Evolutionary conservation across 495 filamentous ascomycete species (phyloP).

Genomic region (Trichocladium uniseriatum): DNA sequence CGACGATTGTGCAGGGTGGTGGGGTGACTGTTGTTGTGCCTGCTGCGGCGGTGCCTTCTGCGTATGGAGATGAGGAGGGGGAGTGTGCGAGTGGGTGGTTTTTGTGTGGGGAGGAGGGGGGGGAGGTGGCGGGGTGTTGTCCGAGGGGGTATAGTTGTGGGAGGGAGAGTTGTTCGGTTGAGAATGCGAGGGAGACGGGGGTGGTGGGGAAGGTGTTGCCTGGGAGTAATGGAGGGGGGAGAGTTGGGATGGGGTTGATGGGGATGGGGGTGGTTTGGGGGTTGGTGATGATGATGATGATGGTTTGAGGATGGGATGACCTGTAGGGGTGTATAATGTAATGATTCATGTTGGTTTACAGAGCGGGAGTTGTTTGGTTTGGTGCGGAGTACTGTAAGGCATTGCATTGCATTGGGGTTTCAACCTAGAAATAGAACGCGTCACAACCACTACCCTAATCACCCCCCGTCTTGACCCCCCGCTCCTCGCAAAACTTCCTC

Average conservation of each 20-base stretch:
- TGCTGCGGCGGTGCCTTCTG: constrained; percentile 31
- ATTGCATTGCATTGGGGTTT: too few species aligned
- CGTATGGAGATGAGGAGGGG: constrained; percentile 23
- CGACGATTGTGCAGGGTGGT: constrained; percentile 51
- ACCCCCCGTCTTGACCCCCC: constrained; percentile 40
- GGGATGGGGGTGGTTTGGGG: neutral
- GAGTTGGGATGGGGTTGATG: neutral
- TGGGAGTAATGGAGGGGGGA: neutral
- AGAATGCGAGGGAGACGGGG: constrained; percentile 29
- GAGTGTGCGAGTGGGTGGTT: constrained; percentile 73
- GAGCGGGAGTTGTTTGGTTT: too few species aligned
- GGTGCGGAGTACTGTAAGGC: too few species aligned
- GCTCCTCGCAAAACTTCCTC: constrained; percentile 65
- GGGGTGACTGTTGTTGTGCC: constrained; percentile 63
- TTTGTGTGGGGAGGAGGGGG: constrained; percentile 47
- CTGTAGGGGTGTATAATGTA: too few species aligned
- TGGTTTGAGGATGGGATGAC: neutral
- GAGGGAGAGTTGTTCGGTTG: constrained; percentile 52
- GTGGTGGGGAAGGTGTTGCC: constrained; percentile 54
- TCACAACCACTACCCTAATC: too few species aligned
- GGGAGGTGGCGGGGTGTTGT: constrained; percentile 68
- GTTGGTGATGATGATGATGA: neutral
- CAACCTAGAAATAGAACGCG: too few species aligned
- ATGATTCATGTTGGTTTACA: too few species aligned
- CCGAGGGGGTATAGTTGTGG: constrained; percentile 67